phyloP scores from a whole-genome alignment of 805 yeast species.

The Yarrowia sp. region DNA sequence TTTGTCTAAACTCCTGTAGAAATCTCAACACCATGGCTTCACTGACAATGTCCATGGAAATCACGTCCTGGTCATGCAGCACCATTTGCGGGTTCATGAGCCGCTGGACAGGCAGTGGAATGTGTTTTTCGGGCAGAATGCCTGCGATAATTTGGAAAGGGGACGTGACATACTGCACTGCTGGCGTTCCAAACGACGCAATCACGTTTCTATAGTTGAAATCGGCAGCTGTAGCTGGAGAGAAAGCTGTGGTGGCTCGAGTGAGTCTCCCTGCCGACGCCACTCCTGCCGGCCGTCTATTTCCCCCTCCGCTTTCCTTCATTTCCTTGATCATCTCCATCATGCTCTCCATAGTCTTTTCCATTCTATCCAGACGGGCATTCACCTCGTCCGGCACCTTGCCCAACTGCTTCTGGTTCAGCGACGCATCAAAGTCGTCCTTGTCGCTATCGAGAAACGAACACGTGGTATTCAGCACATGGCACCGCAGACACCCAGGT shows the following conservation, averaged over 20 bases:
- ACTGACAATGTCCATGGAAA: conserved; percentile 59
- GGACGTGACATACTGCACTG: conserved; percentile 53
- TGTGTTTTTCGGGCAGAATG: conserved; percentile 47
- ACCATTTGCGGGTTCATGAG: conserved; percentile 48
- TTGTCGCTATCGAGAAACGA: conserved; percentile 53
- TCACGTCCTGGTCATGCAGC: conserved; percentile 55
- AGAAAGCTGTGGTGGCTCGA: neutral
- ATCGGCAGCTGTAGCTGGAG: conserved; percentile 8
- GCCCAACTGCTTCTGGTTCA: conserved; percentile 39
- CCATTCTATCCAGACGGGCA: conserved; percentile 45
- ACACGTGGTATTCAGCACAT: conserved; percentile 60
- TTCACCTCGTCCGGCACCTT: conserved; percentile 40
- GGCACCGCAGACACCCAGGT: conserved; percentile 64
- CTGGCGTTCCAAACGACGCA: conserved; percentile 51
- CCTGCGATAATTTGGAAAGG: conserved; percentile 56
- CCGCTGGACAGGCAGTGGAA: conserved; percentile 53
- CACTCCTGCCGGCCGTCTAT: neutral
- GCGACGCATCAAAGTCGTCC: conserved; percentile 35
- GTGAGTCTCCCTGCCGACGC: conserved; percentile 19
- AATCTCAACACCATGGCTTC: conserved; percentile 58
- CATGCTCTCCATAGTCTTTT: conserved; percentile 38
- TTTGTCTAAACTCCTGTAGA: conserved; percentile 64
- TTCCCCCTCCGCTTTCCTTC: neutral
- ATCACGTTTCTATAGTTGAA: conserved; percentile 35
- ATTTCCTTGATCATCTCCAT: conserved; percentile 33